Evolutionary conservation across 2,329 filamentous ascomycete species (phyloP).

Genomic region (Botryotinia calthae): DNA sequence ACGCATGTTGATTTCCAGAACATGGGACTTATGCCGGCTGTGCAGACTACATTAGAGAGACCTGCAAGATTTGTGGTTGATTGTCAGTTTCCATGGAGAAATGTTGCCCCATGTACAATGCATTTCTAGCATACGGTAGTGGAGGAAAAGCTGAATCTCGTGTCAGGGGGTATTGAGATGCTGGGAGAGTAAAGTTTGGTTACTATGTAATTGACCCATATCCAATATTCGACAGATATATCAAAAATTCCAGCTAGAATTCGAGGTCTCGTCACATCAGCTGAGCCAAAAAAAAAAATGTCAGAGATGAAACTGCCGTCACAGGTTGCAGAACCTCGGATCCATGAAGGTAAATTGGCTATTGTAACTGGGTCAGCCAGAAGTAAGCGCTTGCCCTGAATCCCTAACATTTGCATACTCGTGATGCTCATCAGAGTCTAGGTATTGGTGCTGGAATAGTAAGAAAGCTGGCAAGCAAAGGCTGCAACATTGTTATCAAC

Average conservation of each 20-base stretch:
- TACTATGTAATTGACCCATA: neutral
- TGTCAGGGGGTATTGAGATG: neutral
- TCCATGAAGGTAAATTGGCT: slow-evolving; percentile 64
- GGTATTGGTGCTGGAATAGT: slow-evolving; percentile 66
- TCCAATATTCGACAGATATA: neutral
- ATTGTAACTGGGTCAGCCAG: slow-evolving; percentile 75
- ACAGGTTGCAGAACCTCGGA: slow-evolving; percentile 41
- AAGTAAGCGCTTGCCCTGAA: slow-evolving; percentile 48
- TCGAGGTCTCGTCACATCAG: neutral
- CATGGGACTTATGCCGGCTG: neutral
- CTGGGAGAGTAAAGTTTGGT: neutral
- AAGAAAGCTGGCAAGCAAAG: slow-evolving; percentile 64
- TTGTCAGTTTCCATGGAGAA: neutral
- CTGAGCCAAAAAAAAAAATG: neutral
- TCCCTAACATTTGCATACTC: slow-evolving; percentile 12
- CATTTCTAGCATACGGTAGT: neutral
- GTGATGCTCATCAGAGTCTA: slow-evolving; percentile 37
- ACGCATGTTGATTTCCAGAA: neutral
- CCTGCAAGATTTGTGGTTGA: neutral
- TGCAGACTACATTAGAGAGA: neutral
- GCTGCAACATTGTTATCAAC: slow-evolving; percentile 58
- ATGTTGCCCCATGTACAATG: neutral
- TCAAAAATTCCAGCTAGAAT: neutral
- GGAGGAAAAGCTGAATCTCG: neutral
- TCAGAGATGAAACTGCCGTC: neutral